Evolutionary conservation across 139 green algal species (phyloP).

Genomic region (Volvox reticuliferus): DNA sequence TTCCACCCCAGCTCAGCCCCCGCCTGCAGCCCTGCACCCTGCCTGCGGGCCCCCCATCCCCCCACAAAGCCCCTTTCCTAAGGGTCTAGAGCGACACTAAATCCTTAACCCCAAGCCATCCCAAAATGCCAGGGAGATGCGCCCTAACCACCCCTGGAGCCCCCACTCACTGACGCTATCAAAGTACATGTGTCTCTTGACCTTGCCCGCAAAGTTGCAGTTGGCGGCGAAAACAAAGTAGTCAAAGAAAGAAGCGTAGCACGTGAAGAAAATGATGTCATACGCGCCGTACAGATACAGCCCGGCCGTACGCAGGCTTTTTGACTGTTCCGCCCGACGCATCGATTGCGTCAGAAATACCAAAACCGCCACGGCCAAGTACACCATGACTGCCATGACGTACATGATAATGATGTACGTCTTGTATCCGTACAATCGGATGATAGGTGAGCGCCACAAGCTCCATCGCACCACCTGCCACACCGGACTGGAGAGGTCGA

Average conservation of each 20-base stretch:
- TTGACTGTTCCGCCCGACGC: constrained; percentile 32
- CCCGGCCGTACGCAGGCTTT: background rate
- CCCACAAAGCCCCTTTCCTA: too few relatives aligned
- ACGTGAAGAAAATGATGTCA: constrained; percentile 36
- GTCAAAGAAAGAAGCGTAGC: constrained; percentile 36
- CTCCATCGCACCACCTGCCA: constrained; percentile 23
- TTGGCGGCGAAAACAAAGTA: constrained; percentile 37
- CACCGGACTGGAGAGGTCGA: background rate
- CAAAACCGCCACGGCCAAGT: constrained; percentile 8
- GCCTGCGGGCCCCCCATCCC: too few relatives aligned
- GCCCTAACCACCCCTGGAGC: too few relatives aligned
- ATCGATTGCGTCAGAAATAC: constrained; percentile 12
- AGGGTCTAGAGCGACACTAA: too few relatives aligned
- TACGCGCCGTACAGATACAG: constrained; percentile 15
- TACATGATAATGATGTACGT: constrained; percentile 26
- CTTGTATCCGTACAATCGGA: constrained; percentile 18
- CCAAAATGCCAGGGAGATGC: too few relatives aligned
- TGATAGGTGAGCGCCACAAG: constrained; percentile 14
- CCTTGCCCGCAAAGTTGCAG: constrained; percentile 1
- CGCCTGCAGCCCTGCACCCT: too few relatives aligned
- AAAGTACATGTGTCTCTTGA: constrained; percentile 23
- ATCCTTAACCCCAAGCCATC: too few relatives aligned
- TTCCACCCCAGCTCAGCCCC: too few relatives aligned
- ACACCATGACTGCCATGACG: background rate
- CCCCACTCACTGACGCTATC: constrained; percentile 27